Conservation (phyloP, 352 stramenopile species). For the Phytophthora megakarya region DNA sequence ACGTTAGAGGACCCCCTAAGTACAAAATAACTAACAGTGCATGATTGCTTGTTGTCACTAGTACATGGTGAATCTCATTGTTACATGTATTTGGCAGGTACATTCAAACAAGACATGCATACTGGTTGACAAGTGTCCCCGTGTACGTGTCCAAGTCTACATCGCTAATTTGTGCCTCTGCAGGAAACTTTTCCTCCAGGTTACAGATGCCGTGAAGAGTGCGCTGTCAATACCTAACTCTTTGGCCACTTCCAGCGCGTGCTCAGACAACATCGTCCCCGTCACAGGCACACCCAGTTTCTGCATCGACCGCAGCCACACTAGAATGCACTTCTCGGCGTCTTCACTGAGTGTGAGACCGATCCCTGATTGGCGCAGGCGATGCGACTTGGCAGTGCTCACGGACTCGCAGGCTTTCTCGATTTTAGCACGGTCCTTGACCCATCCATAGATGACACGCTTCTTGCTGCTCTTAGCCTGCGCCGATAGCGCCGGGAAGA, state of each 20-base stretch:
- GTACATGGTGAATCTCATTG: too few species aligned
- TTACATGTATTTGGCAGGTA: too few species aligned
- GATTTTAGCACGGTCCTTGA: conserved; percentile 39
- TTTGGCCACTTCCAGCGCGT: conserved; percentile 41
- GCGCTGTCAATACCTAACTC: conserved; percentile 36
- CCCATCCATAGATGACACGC: conserved; percentile 43
- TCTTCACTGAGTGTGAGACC: conserved; percentile 37
- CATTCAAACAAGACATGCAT: neutral
- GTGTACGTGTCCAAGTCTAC: conserved; percentile 20
- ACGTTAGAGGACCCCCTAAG: too few species aligned
- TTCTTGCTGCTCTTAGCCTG: conserved; percentile 45
- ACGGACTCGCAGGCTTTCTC: conserved; percentile 42
- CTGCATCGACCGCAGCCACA: conserved; percentile 42
- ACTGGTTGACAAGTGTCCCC: too few species aligned
- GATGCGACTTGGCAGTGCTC: conserved; percentile 38
- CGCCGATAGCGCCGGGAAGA: conserved; percentile 33
- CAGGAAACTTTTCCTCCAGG: conserved; percentile 42
- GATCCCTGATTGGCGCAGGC: conserved; percentile 34
- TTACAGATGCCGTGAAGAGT: conserved; percentile 33
- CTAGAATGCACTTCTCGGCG: conserved; percentile 45
- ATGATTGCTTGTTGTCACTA: too few species aligned
- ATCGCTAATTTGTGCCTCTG: conserved; percentile 34
- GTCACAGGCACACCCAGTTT: conserved; percentile 36
- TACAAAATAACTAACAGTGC: too few species aligned
- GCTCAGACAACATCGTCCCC: conserved; percentile 33